phyloP scores from a whole-genome alignment of 331 rosid species.

The Stylosanthes scabra region DNA sequence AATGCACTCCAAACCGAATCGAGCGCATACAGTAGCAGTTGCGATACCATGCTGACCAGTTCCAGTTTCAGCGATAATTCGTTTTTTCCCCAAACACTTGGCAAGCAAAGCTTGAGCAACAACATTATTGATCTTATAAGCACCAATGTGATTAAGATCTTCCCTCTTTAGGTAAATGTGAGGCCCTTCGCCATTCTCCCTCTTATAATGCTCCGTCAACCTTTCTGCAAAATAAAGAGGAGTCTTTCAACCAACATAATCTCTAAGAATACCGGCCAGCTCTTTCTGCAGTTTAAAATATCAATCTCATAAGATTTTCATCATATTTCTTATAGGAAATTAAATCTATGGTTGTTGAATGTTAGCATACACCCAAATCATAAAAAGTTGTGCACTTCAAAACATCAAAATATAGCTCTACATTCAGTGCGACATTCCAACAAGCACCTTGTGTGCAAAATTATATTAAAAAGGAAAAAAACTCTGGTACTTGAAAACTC shows the following conservation, averaged over 20 bases:
- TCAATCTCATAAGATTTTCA: constrained; percentile 16
- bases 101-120: constrained; percentile 96
- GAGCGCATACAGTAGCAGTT: constrained; percentile 93
- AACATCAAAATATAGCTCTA: constrained; percentile 19
- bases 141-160: constrained; percentile 99
- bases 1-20: constrained; percentile 84
- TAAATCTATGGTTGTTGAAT: background rate
- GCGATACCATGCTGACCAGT: constrained; percentile 99
- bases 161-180: constrained; percentile 88
- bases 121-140: constrained; percentile 95
- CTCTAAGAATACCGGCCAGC: constrained; percentile 68
- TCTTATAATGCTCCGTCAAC: constrained; percentile 76
- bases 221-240: constrained; percentile 95
- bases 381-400: background rate
- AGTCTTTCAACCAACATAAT: constrained; percentile 91
- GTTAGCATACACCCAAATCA: too few relatives aligned
- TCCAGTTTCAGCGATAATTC: constrained; percentile 95
- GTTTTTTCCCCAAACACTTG: constrained; percentile 80
- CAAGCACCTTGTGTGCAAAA: constrained; percentile 11
- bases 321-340: constrained; percentile 9
- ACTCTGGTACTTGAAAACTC: too few relatives aligned
- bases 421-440: constrained; percentile 18
- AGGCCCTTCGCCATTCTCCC: constrained; percentile 84
- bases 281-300: constrained; percentile 65
- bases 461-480: too few relatives aligned